phyloP scores from a whole-genome alignment of 2,329 filamentous ascomycete genomes.

The Esteya vermicola region DNA sequence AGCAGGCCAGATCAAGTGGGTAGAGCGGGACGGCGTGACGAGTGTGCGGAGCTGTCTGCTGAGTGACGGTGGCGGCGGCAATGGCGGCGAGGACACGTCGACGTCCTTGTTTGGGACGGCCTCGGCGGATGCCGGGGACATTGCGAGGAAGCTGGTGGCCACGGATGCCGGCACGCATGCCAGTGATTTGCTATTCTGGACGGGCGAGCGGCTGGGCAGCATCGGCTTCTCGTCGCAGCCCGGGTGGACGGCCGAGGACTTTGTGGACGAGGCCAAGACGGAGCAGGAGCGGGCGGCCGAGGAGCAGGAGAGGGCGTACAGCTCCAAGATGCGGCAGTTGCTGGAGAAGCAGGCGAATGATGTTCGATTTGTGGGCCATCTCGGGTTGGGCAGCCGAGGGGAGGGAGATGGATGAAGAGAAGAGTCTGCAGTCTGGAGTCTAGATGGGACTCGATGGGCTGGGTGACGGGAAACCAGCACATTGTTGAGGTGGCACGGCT shows the following conservation, averaged over 20 bases:
- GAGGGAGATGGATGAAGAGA: not conserved
- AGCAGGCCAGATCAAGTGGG: conserved; percentile 75
- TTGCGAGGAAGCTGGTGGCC: conserved; percentile 67
- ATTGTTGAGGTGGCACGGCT: no score
- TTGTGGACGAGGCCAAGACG: conserved; percentile 29
- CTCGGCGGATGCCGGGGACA: conserved; percentile 47
- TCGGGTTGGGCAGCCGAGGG: conserved; percentile 30
- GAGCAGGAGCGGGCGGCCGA: conserved; percentile 35
- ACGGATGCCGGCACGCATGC: conserved; percentile 19
- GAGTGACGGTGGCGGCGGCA: conserved; percentile 30
- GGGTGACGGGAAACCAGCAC: no score
- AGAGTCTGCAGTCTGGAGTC: no score
- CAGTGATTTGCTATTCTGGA: conserved; percentile 60
- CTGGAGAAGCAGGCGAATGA: conserved; percentile 69
- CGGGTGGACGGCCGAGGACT: conserved; percentile 34
- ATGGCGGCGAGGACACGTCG: conserved; percentile 24
- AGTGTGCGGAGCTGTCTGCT: conserved; percentile 40
- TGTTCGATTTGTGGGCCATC: conserved; percentile 55
- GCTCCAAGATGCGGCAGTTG: conserved; percentile 58
- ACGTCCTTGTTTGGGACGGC: conserved; percentile 32
- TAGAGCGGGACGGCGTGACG: conserved; percentile 67
- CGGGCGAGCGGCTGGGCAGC: conserved; percentile 68
- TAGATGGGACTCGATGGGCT: no score
- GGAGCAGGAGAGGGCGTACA: conserved; percentile 45
- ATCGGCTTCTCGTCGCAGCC: conserved; percentile 44